Conservation (phyloP, 2,329 filamentous ascomycete species). For the Colletotrichum orchidophilum region DNA sequence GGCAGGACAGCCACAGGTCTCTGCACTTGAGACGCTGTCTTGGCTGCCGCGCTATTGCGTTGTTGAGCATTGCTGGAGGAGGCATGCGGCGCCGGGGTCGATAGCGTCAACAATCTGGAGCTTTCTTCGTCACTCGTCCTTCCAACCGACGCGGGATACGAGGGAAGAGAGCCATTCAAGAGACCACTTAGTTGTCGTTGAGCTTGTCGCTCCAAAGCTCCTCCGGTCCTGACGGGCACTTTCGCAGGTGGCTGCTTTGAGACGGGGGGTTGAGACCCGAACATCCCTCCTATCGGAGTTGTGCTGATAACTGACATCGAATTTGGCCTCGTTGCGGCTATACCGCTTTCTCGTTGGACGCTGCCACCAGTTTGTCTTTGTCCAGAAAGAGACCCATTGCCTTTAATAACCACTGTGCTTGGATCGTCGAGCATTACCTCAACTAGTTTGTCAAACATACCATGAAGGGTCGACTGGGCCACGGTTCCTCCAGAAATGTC, state of each 20-base stretch:
- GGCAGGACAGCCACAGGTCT: background rate
- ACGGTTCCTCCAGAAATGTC: background rate
- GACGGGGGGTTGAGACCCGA: background rate
- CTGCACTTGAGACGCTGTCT: background rate
- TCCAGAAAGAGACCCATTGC: background rate
- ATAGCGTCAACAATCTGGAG: background rate
- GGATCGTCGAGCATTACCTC: background rate
- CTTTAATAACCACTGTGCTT: background rate
- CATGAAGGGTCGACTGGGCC: no score
- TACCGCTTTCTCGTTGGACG: background rate
- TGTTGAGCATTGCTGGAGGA: background rate
- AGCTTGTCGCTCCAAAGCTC: background rate
- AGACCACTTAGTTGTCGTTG: background rate
- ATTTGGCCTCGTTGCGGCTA: background rate
- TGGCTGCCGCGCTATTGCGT: background rate
- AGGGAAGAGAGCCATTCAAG: background rate
- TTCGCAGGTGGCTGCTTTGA: background rate
- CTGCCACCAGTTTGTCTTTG: background rate
- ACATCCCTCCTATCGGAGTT: background rate
- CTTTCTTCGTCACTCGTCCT: background rate
- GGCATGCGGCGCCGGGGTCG: background rate
- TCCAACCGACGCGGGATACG: background rate
- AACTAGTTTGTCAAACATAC: background rate
- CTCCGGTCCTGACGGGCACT: no score
- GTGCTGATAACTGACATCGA: background rate